Evolutionary conservation across 108 stramenopile species (phyloP).

Genomic region (Mayamaea pseudoterrestris): DNA sequence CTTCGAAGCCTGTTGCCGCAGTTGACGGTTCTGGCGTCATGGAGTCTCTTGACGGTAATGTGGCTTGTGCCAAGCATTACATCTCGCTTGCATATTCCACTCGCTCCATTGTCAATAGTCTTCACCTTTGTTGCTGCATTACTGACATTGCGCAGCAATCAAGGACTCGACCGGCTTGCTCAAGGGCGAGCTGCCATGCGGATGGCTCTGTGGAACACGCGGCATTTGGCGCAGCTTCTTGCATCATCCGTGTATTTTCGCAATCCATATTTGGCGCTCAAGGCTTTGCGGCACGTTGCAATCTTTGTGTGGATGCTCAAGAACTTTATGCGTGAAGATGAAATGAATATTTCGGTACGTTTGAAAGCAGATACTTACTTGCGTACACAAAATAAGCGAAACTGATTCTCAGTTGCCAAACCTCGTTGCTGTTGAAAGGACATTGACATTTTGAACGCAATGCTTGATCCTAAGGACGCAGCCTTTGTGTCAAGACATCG

Average conservation of each 20-base stretch:
- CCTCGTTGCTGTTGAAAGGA: too few species aligned
- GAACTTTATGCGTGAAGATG: slow-evolving; percentile 20
- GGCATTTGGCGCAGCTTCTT: slow-evolving; percentile 30
- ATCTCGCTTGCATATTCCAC: slow-evolving; percentile 3
- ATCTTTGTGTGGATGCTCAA: slow-evolving; percentile 47
- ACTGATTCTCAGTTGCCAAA: too few species aligned
- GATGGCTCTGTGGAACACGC: slow-evolving; percentile 24
- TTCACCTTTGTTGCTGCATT: slow-evolving; percentile 51
- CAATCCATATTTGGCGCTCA: slow-evolving; percentile 19
- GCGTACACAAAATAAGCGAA: too few species aligned
- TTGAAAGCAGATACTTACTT: slow-evolving; percentile 14
- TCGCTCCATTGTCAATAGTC: slow-evolving; percentile 23
- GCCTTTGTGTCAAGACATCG: slow-evolving; percentile 22
- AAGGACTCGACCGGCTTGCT: slow-evolving; percentile 30
- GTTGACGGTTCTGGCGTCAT: slow-evolving; percentile 11
- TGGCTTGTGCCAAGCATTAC: slow-evolving; percentile 6
- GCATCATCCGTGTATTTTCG: slow-evolving; percentile 19
- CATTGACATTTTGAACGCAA: too few species aligned
- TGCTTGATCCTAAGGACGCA: too few species aligned
- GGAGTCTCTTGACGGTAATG: slow-evolving; percentile 12
- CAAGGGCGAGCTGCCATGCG: slow-evolving; percentile 25
- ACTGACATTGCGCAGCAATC: slow-evolving; percentile 40
- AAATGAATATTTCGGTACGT: too few species aligned
- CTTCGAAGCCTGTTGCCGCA: slow-evolving; percentile 26
- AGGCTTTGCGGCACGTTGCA: slow-evolving; percentile 30